These are phyloP conservation scores for Colletotrichum paranaense DNA, from an alignment of 2,329 filamentous ascomycete genomes.

Conservation along the genomic window DNA sequence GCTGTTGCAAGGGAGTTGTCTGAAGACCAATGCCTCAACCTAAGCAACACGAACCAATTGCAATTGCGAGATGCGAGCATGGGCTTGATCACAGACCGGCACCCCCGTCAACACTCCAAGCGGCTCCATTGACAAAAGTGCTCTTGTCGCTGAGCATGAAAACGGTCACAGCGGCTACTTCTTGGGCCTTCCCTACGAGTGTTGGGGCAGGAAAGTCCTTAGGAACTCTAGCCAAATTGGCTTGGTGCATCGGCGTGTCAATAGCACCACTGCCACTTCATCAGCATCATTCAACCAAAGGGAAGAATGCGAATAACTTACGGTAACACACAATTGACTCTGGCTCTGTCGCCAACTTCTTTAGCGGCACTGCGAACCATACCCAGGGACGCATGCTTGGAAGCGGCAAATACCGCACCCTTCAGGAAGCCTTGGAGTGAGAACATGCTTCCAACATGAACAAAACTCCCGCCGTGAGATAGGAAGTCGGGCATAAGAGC, in stretches of 20 bases:
- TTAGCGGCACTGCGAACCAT: conserved; percentile 27
- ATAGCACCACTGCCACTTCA: conserved; percentile 8
- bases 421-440: conserved; percentile 23
- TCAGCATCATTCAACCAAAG: not conserved
- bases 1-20: too few species aligned
- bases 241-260: conserved; percentile 27
- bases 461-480: conserved; percentile 18
- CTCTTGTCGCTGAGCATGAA: conserved; percentile 22
- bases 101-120: conserved; percentile 27
- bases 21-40: not conserved
- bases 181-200: conserved; percentile 12
- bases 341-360: conserved; percentile 21
- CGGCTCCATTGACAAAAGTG: conserved; percentile 20
- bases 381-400: conserved; percentile 18
- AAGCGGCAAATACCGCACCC: conserved; percentile 23
- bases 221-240: conserved; percentile 8
- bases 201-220: conserved; percentile 24
- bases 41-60: too few species aligned
- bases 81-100: not conserved
- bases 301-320: not conserved
- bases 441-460: conserved; percentile 28
- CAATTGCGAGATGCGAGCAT: not conserved
- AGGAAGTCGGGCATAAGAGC: conserved; percentile 10
- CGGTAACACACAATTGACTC: conserved; percentile 27
- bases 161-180: conserved; percentile 22